These are phyloP conservation scores for Acacia pycnantha DNA, from an alignment of 331 rosid species.

Conservation along the genomic window DNA sequence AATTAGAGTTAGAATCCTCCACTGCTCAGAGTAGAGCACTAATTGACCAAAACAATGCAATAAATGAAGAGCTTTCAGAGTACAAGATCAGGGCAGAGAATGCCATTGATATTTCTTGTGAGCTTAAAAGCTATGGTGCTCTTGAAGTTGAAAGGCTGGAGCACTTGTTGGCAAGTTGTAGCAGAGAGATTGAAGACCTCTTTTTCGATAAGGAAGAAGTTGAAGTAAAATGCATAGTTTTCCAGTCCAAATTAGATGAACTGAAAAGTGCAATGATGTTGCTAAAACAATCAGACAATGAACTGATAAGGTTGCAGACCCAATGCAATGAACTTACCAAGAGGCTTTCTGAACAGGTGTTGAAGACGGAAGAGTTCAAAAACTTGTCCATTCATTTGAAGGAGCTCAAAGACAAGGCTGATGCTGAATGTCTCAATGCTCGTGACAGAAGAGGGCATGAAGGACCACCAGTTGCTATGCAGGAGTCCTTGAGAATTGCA, in stretches of 20 bases:
- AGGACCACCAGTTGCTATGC: conserved; percentile 66
- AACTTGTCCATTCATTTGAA: conserved; percentile 90
- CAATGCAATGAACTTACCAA: conserved; percentile 62
- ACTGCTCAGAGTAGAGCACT: conserved; percentile 51
- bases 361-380: conserved; percentile 89
- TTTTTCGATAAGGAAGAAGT: conserved; percentile 69
- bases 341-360: conserved; percentile 85
- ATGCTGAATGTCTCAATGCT: conserved; percentile 61
- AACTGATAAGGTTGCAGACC: conserved; percentile 51
- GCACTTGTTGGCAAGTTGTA: conserved; percentile 51
- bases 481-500: conserved; percentile 93
- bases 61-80: conserved; percentile 50
- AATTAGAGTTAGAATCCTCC: conserved; percentile 58
- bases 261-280: conserved; percentile 48
- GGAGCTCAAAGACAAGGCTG: conserved; percentile 93
- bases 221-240: conserved; percentile 67
- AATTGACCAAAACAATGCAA: conserved; percentile 47
- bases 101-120: conserved; percentile 34
- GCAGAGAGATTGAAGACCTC: conserved; percentile 61
- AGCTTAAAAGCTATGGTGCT: conserved; percentile 34
- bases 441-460: conserved; percentile 79
- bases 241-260: conserved; percentile 66
- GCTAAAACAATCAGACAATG: conserved; percentile 58
- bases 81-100: conserved; percentile 41
- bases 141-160: conserved; percentile 68